Percentiles rank a stretch among this genome's conserved stretches.
These are phyloP conservation scores for Calonectria fujianensis DNA, from an alignment of 2,329 filamentous ascomycete species.

Conservation along the genomic window DNA sequence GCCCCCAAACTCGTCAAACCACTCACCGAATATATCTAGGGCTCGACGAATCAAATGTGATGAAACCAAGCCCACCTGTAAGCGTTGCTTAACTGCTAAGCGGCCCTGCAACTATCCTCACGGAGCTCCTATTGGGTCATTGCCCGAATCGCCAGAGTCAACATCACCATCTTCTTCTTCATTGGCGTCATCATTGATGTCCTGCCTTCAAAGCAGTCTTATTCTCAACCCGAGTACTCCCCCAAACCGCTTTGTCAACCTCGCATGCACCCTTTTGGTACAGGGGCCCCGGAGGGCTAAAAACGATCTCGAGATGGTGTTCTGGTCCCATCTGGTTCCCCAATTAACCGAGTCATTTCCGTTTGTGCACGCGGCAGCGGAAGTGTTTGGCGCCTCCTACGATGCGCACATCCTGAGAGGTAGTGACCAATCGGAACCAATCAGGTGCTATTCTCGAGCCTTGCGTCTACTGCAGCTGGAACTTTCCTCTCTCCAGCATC, in stretches of 20 bases:
- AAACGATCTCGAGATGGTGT: slow-evolving; percentile 40
- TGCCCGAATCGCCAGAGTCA: not conserved
- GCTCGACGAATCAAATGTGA: slow-evolving; percentile 50
- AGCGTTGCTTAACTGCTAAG: slow-evolving; percentile 42
- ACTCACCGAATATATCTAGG: slow-evolving; percentile 36
- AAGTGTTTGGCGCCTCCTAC: slow-evolving; percentile 45
- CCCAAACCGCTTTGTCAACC: slow-evolving; percentile 32
- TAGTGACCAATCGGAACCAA: slow-evolving; percentile 16
- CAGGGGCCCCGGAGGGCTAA: slow-evolving; percentile 45
- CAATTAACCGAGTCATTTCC: slow-evolving; percentile 45
- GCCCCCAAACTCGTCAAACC: not conserved
- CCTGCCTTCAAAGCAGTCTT: not conserved
- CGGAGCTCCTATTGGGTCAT: slow-evolving; percentile 21
- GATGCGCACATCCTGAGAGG: slow-evolving; percentile 43
- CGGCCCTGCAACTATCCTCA: slow-evolving; percentile 44
- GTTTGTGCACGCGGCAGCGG: slow-evolving; percentile 45
- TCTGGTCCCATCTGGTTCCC: slow-evolving; percentile 46
- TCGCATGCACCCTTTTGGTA: slow-evolving; percentile 39
- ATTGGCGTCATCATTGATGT: not conserved
- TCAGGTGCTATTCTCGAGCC: slow-evolving; percentile 40
- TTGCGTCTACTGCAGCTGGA: slow-evolving; percentile 44
- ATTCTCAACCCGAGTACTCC: not conserved
- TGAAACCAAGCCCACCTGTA: slow-evolving; percentile 45
- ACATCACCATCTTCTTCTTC: not conserved
- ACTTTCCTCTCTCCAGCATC: slow-evolving; percentile 38